Conservation (phyloP, 805 yeast genomes). For the Maudiozyma barnettii region DNA sequence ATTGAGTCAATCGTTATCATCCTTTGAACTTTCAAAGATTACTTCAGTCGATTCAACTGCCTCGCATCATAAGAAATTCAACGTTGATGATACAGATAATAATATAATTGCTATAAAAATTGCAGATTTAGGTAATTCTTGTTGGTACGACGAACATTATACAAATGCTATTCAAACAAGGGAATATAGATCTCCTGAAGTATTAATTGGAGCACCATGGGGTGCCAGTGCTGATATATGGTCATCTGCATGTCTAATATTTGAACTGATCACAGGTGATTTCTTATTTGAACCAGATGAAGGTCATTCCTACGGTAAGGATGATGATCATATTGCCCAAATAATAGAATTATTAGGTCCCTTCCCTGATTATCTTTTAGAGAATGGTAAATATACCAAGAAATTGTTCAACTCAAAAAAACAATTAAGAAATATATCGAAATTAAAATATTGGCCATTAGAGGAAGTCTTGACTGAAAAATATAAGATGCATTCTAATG, state of each 20-base stretch:
- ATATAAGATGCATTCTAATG: slow-evolving; percentile 60
- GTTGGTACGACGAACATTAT: slow-evolving; percentile 71
- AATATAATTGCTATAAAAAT: slow-evolving; percentile 71
- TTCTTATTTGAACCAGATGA: slow-evolving; percentile 81
- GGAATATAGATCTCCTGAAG: slow-evolving; percentile 89
- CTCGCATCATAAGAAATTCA: not conserved
- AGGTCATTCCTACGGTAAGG: slow-evolving; percentile 69
- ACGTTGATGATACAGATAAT: slow-evolving; percentile 13
- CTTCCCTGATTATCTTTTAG: slow-evolving; percentile 49
- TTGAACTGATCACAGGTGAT: slow-evolving; percentile 90
- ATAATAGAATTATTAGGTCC: slow-evolving; percentile 75
- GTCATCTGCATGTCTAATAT: slow-evolving; percentile 88
- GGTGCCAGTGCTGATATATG: slow-evolving; percentile 93
- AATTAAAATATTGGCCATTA: slow-evolving; percentile 84
- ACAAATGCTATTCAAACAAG: slow-evolving; percentile 87
- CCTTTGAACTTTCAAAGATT: slow-evolving; percentile 26
- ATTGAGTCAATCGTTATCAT: slow-evolving; percentile 32
- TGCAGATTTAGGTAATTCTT: slow-evolving; percentile 90
- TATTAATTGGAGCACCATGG: slow-evolving; percentile 73
- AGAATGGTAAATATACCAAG: slow-evolving; percentile 51
- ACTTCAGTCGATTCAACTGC: not conserved
- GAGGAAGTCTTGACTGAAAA: slow-evolving; percentile 75
- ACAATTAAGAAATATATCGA: slow-evolving; percentile 66
- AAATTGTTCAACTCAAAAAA: slow-evolving; percentile 60
- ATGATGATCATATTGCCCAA: slow-evolving; percentile 95